Conservation (phyloP, 73 alveolate genomes). For the Paramecium primaurelia region DNA sequence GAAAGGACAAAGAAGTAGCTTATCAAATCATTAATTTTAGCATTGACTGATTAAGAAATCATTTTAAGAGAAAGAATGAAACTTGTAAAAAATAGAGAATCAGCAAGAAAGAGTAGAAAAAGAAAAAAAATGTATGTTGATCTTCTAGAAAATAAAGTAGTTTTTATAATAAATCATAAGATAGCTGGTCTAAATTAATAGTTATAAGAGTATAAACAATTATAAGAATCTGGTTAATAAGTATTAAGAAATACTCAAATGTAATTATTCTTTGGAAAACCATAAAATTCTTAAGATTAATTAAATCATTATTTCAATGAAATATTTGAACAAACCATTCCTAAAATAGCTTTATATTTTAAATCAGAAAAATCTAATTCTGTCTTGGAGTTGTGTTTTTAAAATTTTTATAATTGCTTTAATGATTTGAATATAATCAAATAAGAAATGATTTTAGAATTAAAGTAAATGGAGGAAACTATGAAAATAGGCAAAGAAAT, state of each 20-base stretch:
- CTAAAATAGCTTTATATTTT: neutral
- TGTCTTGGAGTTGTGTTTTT: neutral
- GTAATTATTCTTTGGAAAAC: neutral
- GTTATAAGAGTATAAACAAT: neutral
- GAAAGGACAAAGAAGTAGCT: conserved; percentile 10
- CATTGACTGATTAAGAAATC: conserved; percentile 31
- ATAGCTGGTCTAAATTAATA: conserved; percentile 46
- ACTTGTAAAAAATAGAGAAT: conserved; percentile 75
- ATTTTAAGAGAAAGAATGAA: conserved; percentile 26
- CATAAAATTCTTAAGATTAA: neutral
- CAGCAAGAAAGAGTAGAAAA: conserved; percentile 77
- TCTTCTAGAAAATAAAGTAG: conserved; percentile 63
- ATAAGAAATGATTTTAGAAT: neutral
- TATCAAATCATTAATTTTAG: neutral
- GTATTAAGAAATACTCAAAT: neutral
- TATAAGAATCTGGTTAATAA: neutral
- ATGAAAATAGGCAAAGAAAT: neutral
- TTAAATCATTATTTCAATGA: conserved; percentile 8
- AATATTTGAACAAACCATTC: neutral
- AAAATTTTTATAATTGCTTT: conserved; percentile 7
- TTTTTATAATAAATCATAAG: neutral
- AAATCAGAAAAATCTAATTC: neutral
- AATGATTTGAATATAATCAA: neutral
- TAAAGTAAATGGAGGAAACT: neutral
- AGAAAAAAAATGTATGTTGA: conserved; percentile 73